These are phyloP conservation scores for Thozetella sp. DNA, from an alignment of 495 filamentous ascomycete genomes.

Conservation along the genomic window DNA sequence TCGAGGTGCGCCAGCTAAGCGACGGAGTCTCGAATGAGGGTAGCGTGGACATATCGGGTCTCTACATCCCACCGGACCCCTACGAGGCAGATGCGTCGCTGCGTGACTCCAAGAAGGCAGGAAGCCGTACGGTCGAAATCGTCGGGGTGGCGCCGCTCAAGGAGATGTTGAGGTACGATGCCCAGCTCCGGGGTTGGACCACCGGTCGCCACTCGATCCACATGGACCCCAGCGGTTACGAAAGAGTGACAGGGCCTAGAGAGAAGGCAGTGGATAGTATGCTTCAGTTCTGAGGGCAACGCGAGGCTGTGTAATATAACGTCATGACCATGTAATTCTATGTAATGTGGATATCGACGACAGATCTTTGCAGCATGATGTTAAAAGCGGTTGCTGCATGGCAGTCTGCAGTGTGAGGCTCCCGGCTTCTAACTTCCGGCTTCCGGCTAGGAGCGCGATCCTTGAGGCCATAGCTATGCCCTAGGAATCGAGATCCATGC, in stretches of 20 bases:
- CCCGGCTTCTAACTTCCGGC: no score
- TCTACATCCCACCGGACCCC: conserved; percentile 86
- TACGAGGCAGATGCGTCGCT: conserved; percentile 62
- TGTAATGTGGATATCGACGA: no score
- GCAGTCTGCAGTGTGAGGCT: no score
- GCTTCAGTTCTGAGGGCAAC: background rate
- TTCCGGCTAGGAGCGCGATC: no score
- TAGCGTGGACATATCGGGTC: conserved; percentile 63
- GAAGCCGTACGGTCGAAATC: conserved; percentile 55
- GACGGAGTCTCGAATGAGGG: conserved; percentile 18
- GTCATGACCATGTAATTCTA: no score
- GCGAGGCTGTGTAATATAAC: no score
- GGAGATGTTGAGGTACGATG: conserved; percentile 97
- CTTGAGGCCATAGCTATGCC: no score
- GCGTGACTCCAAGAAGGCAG: conserved; percentile 34
- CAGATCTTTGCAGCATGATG: no score
- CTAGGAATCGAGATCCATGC: background rate
- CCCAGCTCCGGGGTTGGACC: conserved; percentile 85
- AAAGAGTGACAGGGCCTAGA: conserved; percentile 69
- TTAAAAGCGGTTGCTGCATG: no score
- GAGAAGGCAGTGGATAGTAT: conserved; percentile 35
- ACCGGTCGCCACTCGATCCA: conserved; percentile 89
- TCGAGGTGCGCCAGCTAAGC: conserved; percentile 73
- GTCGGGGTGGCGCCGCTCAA: conserved; percentile 86
- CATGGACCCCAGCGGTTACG: conserved; percentile 89